Base-by-base conservation (phyloP, 306 rosid genomes). In the Citrullus amarus region DNA sequence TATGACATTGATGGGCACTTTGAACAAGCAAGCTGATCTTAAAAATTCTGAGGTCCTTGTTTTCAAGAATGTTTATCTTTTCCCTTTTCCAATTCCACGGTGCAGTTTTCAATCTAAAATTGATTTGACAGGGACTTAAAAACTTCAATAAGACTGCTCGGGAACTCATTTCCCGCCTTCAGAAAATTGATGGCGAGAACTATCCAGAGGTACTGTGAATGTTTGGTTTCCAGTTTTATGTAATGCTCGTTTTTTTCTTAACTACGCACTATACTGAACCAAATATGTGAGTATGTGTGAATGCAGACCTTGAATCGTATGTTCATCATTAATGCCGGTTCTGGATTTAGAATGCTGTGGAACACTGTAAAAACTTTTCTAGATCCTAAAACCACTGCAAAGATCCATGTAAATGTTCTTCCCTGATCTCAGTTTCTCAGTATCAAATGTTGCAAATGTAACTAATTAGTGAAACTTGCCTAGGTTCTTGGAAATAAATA, bases 291-390 rank as follows among this genome's bases (percentile, higher is more conserved):
- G 39, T 22, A 16, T 57, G 36, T 5, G 39, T 76, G 68, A 18
- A 65, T 85, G 89, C 95, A 92, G 99, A 92, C 92, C 85, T 88
- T 92, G 93, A 91, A 87, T 80, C 96, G 96, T 76, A 92, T 95
- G 99, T 92, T 92, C 90, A 95, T 95, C 88, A 92, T 95, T 90
- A 95, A 95, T 81, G 99, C 96, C 75, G 99, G 97, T 83, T 88
- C 97, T 55, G 97, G 99, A 59, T 95, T 95, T 78, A 90, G 97
- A 86, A 90, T 95, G 85, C 78, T 91, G 85, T 92, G 99, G 99
- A 92, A 84, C 90, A 95, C 97, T 0, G 90, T 95, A 75, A 95
- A 91, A 81, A 85, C 97, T 36, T 95, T 95, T 87, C 92, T 95
- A 78, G 99, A 95, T 73, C 97, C 97, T 46, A 92, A 95, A 86